These are phyloP conservation scores for Besnoitia besnoiti DNA, from an alignment of 169 alveolate genomes.

Conservation along the genomic window DNA sequence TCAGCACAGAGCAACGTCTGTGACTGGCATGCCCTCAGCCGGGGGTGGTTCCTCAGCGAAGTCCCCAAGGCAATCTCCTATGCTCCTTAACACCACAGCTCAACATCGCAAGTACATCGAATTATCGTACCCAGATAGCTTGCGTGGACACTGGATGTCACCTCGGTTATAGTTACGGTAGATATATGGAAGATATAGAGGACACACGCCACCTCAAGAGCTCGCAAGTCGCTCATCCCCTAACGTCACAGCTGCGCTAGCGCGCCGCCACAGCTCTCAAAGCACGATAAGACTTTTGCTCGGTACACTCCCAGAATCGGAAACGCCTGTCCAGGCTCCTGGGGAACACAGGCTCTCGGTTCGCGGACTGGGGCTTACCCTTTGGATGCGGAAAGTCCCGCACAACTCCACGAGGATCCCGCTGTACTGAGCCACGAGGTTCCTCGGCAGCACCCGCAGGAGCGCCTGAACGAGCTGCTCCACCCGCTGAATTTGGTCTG, in stretches of 20 bases:
- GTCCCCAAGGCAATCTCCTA: not conserved
- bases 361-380: not conserved
- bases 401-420: not conserved
- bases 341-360: not conserved
- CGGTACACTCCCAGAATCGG: not conserved
- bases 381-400: constrained; percentile 27
- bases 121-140: too few species aligned
- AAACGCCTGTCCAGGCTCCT: not conserved
- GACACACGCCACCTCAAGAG: too few species aligned
- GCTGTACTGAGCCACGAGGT: not conserved
- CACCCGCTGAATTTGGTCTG: not conserved
- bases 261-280: not conserved
- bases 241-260: not conserved
- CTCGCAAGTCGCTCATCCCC: too few species aligned
- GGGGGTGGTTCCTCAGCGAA: not conserved
- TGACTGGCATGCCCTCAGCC: not conserved
- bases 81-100: not conserved
- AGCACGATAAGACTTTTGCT: not conserved
- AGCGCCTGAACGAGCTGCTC: constrained; percentile 21
- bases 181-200: not conserved
- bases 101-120: not conserved
- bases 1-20: too few species aligned
- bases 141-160: too few species aligned
- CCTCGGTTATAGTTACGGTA: not conserved
- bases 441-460: not conserved